Base-by-base conservation (phyloP, 306 rosid genomes). In the Fagus sylvatica region DNA sequence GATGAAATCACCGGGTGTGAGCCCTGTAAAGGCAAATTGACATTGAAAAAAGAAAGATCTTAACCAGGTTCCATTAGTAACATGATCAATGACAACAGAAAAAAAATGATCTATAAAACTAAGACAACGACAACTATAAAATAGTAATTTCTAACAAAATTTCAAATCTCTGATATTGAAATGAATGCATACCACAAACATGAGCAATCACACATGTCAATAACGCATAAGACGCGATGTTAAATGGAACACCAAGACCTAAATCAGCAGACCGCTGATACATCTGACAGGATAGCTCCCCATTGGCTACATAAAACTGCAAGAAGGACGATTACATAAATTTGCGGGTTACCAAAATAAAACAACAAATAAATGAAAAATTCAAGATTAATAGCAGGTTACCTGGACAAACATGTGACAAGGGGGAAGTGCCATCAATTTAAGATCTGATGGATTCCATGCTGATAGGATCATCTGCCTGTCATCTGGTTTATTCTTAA, bases 271-370 rank as follows among this genome's bases (percentile, higher is more conserved):
- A 81, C 54, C 32, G 73, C 68, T 76, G 77, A 64, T 70, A 75
- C 77, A 77, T 53, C 53, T 81, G 80, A 61, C 80, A 76, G 33
- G 77, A 76, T 33, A 77, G 62, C 69, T 76, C 85, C 57, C 81
- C 81, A 54, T 81, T 82, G 60, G 71, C 85, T 57, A 53, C 71
- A 61, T 66, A 22, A 5, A 81, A 76, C 84, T 70, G 77, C 49
- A 59, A 71, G 3, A 22, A 8, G 4, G 16, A 42, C 22, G 6
- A 55, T 5, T 11, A 30, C 68, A 30, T 6, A 16, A 53, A 22
- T n/a, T 56, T 69, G 33, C 6, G 22, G 39, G 9, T 53, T 39
- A 3, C 43, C 5, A 66, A 32, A 48, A 36, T 37, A 69, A 13
- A 53, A 71, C 3, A 71, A 71, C 60, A 36, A 8, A 36, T 6